Base-by-base conservation (phyloP, 805 yeast species). In the Maudiozyma saulgeensis region DNA sequence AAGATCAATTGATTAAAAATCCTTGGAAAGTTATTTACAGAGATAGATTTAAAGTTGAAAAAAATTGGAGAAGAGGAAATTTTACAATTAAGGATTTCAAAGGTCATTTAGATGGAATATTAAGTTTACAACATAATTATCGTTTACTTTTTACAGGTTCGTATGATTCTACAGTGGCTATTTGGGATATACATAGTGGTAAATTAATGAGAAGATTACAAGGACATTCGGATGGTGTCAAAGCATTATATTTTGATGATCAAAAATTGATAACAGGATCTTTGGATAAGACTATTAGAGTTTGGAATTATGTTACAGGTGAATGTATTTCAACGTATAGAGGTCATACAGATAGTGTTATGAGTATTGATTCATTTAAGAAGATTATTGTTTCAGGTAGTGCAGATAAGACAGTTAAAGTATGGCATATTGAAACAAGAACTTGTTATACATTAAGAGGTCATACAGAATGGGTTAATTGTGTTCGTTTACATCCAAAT, bases 11-110 rank as follows among this genome's bases (percentile, higher is more conserved):
- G 9, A 47, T 43, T 28, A 47, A 42, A 44, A 75, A 96, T 56
- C 96, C 98, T 3, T 91, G 99, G 99, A 91, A 93, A 61, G 84
- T 86, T 6, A 96, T 91, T 23, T 91, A 93, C 67, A 77, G 87
- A 43, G 99, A 93, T 68, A 75, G 99, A 37, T 91, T 77, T 68
- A 82, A 81, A 66, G 89, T 93, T 52, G 99, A 93, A 66, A 80
- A 87, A 57, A 91, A 93, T 67, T 93, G 99, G 99, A 74, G 99
- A 53, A 81, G 82, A 54, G 97, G 96, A 11, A 69, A 75, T 18
- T 87, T 80, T 67, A 71, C 71, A 28, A 67, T 82, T 23, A 80
- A 75, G 50, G 80, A 75, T 48, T 87, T 89, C 60, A 69, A 72
- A 51, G 96, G 95, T 9, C 98, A 90, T 62, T 77, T 80, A 46